Base-by-base conservation (phyloP, 2,329 filamentous ascomycete species). In the Knufia petricola region DNA sequence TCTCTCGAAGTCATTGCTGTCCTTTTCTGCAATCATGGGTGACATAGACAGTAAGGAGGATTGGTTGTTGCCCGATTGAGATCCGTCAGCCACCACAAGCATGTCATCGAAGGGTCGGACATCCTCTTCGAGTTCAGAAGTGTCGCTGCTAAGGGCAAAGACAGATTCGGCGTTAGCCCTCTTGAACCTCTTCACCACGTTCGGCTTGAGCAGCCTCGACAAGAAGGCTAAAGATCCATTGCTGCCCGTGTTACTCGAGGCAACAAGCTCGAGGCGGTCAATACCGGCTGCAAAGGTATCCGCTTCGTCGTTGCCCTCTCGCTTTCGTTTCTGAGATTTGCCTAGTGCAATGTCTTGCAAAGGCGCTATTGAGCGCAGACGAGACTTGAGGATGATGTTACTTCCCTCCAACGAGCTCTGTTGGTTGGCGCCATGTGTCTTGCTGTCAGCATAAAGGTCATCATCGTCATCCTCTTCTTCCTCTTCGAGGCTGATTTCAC, bases 1-100 rank as follows among this genome's bases (percentile, higher is more conserved):
- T 3, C 85, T 81, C 53, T 98, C 94, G 62, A 96, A 95, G 60
- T 98, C 92, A 0, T 88, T 87, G 32, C 84, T 87, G 30, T 79
- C 79, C 6, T 17, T 46, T 20, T 46, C 43, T 23, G 36, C 19
- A 9, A 46, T 37, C 6, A 10, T 24, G 3, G 19, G 10, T 46
- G 30, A 23, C 30, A 46, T 8, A 9, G 43, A 37, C 32, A 46
- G 28, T 21, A 46, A 37, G 10, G 43, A 21, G 10, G 43, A 46
- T 4, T 37, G 30, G 3, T 23, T 36, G n/a, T 9, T 26, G 23
- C 21, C 13, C 13, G 32, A 23, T 8, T 37, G 8, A 2, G 15
- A 15, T 3, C 21, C 19, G 12, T 37, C 20, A 12, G 43, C 23
- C 3, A 46, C n/a, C 23, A 46, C 43, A 23, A 46, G 43, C 43